Evolutionary conservation across 225 moss, liverwort and hornwort genomes (phyloP), one percentile per base, ranked within the genome.

Genomic region (Asterella californica): DNA sequence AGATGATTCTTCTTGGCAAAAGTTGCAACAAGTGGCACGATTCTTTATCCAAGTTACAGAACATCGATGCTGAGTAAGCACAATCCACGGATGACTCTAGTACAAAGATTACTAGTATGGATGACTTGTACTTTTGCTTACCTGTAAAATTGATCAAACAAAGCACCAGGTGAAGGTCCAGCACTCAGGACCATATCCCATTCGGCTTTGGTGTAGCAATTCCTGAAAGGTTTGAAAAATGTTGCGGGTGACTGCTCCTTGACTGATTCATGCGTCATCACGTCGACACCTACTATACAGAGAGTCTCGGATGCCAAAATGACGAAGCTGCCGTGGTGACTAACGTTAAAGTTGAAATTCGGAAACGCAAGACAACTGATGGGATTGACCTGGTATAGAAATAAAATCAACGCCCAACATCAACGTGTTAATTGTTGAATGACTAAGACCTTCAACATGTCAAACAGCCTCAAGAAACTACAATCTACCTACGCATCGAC

Each of bases 101-200:
- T 52, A 52, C 1, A 52, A 52, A 10, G n/a, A n/a, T n/a, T n/a
- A n/a, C n/a, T n/a, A n/a, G n/a, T n/a, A n/a, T 63, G 9, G 1
- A 29, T 60, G 29, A 63, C 0, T 32, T 67, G 5, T 67, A 9
- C 19, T 67, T 67, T 36, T 67, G 36, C 17, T 67, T 59, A 90
- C 93, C 93, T 90, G 78, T 87, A 89, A 52, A 93, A 93, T 66
- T 93, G 90, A 49, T 89, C 89, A 37, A 89, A 81, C 78, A 89
- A 52, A 76, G 81, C 78, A 5, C 75, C 46, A 53, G 82, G 22
- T 50, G 32, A 14, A 24, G 87, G 79, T 55, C 91, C 93, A 24
- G 86, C 90, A 49, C 88, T 84, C 36, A 62, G 38, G 37, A 93
- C 78, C 80, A 83, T 87, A 47, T 77, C 81, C 91, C 91, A 93